Evolutionary conservation across 2,329 filamentous ascomycete genomes (phyloP).

Genomic region (Cladophialophora psammophila): DNA sequence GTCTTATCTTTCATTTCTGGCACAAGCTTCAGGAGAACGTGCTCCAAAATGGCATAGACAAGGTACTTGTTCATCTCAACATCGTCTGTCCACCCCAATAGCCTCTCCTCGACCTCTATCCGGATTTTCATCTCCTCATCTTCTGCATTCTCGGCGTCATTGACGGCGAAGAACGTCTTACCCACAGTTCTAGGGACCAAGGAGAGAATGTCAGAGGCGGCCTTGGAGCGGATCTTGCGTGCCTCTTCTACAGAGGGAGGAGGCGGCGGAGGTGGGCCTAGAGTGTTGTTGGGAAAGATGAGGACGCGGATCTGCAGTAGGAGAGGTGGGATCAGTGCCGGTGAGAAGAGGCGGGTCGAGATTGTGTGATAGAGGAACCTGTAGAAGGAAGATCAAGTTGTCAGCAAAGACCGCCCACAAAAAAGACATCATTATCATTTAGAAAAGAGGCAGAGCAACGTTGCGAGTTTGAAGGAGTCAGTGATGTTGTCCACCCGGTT

Average conservation of each 20-base stretch:
- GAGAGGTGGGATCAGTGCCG: conserved; percentile 69
- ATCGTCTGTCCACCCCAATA: conserved; percentile 79
- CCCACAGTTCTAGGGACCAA: conserved; percentile 55
- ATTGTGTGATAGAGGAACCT: conserved; percentile 57
- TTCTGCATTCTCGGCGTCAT: conserved; percentile 56
- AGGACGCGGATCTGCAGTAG: conserved; percentile 70
- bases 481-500: not conserved
- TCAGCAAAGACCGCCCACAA: conserved; percentile 19
- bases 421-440: not conserved
- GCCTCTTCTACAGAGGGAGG: conserved; percentile 38
- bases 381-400: conserved; percentile 22
- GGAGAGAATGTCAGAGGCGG: conserved; percentile 52
- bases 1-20: conserved; percentile 81
- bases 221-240: conserved; percentile 51
- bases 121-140: conserved; percentile 60
- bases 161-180: conserved; percentile 50
- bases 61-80: conserved; percentile 92
- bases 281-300: conserved; percentile 74
- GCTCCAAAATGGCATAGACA: conserved; percentile 80
- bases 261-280: conserved; percentile 42
- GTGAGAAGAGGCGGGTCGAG: conserved; percentile 69
- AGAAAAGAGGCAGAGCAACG: not conserved
- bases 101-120: conserved; percentile 65
- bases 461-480: not conserved
- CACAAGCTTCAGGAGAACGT: conserved; percentile 79